These are phyloP conservation scores for Phytophthora rubi DNA, from an alignment of 352 stramenopile genomes.

Conservation along the genomic window DNA sequence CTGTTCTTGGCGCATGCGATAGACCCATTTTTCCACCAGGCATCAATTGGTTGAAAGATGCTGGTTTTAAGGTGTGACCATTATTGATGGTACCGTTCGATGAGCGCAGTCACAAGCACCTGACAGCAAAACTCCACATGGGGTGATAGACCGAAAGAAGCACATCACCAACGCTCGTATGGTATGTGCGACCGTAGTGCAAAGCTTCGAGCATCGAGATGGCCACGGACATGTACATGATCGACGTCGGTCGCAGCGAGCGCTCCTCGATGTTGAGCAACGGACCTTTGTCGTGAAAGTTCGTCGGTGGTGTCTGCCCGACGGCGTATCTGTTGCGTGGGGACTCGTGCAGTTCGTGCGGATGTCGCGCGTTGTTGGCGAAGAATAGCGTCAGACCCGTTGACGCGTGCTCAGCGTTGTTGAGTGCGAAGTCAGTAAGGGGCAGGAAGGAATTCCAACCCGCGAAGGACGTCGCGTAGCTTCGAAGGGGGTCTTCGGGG, in stretches of 20 bases:
- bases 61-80: conserved; percentile 9
- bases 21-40: not conserved
- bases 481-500: no score
- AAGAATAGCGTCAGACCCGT: no score
- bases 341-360: not conserved
- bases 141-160: not conserved
- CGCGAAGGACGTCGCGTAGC: no score
- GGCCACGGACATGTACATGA: conserved; percentile 49
- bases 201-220: conserved; percentile 49
- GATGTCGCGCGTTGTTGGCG: no score
- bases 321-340: conserved; percentile 20
- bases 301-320: conserved; percentile 11
- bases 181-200: conserved; percentile 43
- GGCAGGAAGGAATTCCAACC: no score
- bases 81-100: conserved; percentile 14
- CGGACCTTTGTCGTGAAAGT: not conserved
- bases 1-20: not conserved
- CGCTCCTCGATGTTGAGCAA: conserved; percentile 21
- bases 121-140: not conserved
- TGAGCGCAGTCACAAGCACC: not conserved
- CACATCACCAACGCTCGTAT: not conserved
- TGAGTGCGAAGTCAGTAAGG: no score
- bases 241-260: conserved; percentile 31
- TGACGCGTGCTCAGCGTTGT: no score
- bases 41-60: conserved; percentile 1